Conservation (phyloP, 2,329 filamentous ascomycete species). For the Aspergillus novoparasiticus region DNA sequence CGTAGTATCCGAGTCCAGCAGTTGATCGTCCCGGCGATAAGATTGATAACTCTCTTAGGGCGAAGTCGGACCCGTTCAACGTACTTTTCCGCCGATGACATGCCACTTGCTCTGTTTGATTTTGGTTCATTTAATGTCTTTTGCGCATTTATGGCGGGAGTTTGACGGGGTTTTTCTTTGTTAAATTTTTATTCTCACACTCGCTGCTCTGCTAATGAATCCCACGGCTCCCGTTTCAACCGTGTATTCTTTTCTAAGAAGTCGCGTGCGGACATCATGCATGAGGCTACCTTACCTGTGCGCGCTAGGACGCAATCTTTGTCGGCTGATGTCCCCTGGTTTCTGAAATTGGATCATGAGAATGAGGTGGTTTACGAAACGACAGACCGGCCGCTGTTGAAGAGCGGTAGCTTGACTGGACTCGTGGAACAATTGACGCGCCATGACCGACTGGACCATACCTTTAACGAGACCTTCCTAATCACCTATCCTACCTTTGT, state of each 20-base stretch:
- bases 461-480: slow-evolving; percentile 93
- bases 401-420: slow-evolving; percentile 71
- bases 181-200: neutral
- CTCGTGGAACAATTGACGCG: slow-evolving; percentile 90
- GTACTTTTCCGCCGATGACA: slow-evolving; percentile 2
- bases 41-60: slow-evolving; percentile 10
- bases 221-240: neutral
- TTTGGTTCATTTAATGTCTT: neutral
- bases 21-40: slow-evolving; percentile 11
- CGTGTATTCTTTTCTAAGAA: neutral
- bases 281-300: neutral
- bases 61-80: slow-evolving; percentile 7
- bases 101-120: neutral
- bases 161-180: neutral
- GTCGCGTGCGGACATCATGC: neutral
- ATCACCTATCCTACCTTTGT: slow-evolving; percentile 93
- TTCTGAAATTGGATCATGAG: slow-evolving; percentile 7
- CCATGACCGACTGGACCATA: slow-evolving; percentile 87
- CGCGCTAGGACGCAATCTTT: neutral
- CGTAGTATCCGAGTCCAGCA: neutral
- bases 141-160: neutral
- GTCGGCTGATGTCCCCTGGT: neutral
- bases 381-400: slow-evolving; percentile 17
- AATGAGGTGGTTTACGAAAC: slow-evolving; percentile 17
- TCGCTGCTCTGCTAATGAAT: neutral